A percentile compares a stretch with the other conserved stretches of the same genome.
These are phyloP conservation scores for Phylloporus sp. DNA, from an alignment of 768 basidiomycete species.

Conservation along the genomic window DNA sequence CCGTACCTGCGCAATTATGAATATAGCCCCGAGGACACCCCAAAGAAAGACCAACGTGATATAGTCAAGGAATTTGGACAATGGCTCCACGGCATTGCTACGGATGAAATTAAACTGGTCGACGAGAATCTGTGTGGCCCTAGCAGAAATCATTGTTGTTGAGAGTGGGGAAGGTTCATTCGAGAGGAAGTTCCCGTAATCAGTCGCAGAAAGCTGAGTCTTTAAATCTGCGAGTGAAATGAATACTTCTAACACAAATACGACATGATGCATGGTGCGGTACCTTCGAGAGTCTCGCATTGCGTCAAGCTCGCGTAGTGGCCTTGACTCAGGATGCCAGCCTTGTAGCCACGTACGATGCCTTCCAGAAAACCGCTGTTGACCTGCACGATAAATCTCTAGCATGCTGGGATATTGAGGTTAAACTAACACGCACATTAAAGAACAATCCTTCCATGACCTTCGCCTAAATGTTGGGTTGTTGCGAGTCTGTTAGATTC, in stretches of 20 bases:
- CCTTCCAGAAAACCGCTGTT: constrained; percentile 75
- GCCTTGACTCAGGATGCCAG: constrained; percentile 81
- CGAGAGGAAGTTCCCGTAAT: constrained; percentile 97
- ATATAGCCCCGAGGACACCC: constrained; percentile 6
- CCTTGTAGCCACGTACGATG: constrained; percentile 88
- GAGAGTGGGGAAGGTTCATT: constrained; percentile 93
- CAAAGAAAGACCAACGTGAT: constrained; percentile 70
- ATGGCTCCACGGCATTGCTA: constrained; percentile 85
- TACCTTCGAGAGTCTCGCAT: constrained; percentile 96
- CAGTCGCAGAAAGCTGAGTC: constrained; percentile 92
- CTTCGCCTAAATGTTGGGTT: neutral
- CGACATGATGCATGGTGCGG: constrained; percentile 11
- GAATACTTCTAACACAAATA: neutral
- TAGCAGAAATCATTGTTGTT: constrained; percentile 94
- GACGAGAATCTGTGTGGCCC: constrained; percentile 91
- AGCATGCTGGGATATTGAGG: neutral
- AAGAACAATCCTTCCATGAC: constrained; percentile 86
- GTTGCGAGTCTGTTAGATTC: neutral
- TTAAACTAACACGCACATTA: constrained; percentile 53
- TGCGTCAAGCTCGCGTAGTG: constrained; percentile 94
- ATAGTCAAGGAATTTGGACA: constrained; percentile 93
- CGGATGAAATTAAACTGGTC: constrained; percentile 96
- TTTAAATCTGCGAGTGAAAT: constrained; percentile 68
- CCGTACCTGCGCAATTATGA: constrained; percentile 60
- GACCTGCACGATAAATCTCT: constrained; percentile 45